Conservation (phyloP, 202 grass and related monocot genomes). For the Miscanthus sacchariflorus region DNA sequence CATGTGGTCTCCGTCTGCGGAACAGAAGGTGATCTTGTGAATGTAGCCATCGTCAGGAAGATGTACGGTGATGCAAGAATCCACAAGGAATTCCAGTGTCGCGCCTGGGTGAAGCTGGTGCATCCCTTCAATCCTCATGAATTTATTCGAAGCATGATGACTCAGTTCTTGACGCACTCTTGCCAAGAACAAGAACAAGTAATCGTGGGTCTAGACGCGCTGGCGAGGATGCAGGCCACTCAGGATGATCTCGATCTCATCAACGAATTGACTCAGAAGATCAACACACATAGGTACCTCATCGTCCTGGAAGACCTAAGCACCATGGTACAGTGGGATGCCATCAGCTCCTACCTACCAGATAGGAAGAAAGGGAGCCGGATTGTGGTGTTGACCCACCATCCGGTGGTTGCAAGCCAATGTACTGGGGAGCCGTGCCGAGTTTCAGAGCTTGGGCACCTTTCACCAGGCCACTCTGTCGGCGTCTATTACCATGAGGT, state of each 20-base stretch:
- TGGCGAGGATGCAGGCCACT: not conserved
- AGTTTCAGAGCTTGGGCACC: not conserved
- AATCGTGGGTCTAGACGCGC: accelerated
- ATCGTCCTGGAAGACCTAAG: slow-evolving; percentile 17
- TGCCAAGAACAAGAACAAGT: not conserved
- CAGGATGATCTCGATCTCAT: not conserved
- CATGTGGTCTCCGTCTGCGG: not conserved
- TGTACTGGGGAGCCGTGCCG: not conserved
- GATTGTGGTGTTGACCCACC: not conserved
- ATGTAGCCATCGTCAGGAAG: not conserved
- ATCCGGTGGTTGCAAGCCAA: not conserved
- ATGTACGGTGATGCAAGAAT: not conserved
- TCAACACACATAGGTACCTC: not conserved
- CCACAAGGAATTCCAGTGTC: not conserved
- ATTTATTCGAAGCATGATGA: not conserved
- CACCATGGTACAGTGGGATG: not conserved
- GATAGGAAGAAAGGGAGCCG: not conserved
- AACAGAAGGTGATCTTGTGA: not conserved
- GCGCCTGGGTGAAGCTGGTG: not conserved
- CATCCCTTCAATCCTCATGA: not conserved
- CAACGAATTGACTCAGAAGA: not conserved
- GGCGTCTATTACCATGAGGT: not conserved
- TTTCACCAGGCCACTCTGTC: not conserved
- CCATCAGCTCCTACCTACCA: not conserved
- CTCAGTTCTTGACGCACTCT: not conserved